A percentile compares a stretch with the other conserved stretches of the same genome.
These are phyloP conservation scores for Chytriomyces hyalinus DNA, from an alignment of 192 early-diverging fungal species.

Conservation along the genomic window DNA sequence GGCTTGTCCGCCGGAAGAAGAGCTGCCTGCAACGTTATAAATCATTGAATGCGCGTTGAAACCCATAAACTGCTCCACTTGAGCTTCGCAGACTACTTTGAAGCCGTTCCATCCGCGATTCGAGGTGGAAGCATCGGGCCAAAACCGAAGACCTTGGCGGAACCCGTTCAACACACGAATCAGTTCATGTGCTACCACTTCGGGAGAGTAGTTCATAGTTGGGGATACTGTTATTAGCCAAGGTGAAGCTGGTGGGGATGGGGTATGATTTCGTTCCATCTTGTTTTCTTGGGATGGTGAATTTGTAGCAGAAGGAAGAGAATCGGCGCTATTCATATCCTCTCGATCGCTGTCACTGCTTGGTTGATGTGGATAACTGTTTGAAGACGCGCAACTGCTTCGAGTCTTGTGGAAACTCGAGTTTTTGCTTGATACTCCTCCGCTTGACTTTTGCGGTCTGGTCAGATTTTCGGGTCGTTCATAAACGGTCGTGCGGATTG, in stretches of 20 bases:
- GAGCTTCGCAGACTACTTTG: slow-evolving; percentile 6
- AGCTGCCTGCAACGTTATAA: not conserved
- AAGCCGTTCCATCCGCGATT: slow-evolving; percentile 14
- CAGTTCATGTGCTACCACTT: not conserved
- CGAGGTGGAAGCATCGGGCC: not conserved
- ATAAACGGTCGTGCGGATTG: not conserved
- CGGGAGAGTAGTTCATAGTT: not conserved
- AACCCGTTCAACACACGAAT: not conserved
- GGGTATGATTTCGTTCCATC: no score
- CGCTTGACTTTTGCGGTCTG: not conserved
- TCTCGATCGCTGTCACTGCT: no score
- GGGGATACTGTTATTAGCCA: no score
- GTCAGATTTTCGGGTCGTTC: not conserved
- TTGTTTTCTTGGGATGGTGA: not conserved
- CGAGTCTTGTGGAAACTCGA: not conserved
- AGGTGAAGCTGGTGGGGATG: no score
- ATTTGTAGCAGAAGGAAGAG: not conserved
- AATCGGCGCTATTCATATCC: not conserved
- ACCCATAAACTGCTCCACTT: not conserved
- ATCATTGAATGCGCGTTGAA: not conserved
- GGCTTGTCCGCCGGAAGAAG: no score
- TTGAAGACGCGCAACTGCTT: not conserved
- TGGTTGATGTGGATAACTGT: not conserved
- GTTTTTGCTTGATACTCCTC: not conserved
- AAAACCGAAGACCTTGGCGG: slow-evolving; percentile 11